These are phyloP conservation scores for Persicaria tinctoria DNA, from an alignment of 148 eudicot species.

Conservation along the genomic window DNA sequence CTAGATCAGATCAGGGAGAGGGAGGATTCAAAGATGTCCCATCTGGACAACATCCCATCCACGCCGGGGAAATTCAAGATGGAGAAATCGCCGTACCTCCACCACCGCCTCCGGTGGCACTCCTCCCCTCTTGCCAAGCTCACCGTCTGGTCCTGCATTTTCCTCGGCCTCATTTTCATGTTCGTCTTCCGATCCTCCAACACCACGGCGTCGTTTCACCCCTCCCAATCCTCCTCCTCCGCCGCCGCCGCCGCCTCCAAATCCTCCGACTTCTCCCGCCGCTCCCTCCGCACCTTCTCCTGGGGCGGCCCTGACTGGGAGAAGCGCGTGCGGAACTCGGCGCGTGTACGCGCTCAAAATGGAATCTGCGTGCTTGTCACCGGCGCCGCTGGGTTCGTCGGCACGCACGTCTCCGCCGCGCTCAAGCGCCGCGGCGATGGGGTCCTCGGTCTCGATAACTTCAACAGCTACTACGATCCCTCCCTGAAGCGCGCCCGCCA, in stretches of 20 bases:
- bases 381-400: slow-evolving; percentile 21
- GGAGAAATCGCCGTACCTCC: slow-evolving; percentile 48
- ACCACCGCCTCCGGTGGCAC: slow-evolving; percentile 40
- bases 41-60: slow-evolving; percentile 48
- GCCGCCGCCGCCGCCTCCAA: neutral
- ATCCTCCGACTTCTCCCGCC: slow-evolving; percentile 9
- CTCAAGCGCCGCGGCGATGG: slow-evolving; percentile 20
- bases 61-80: slow-evolving; percentile 67
- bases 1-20: slow-evolving; percentile 11
- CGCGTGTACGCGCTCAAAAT: slow-evolving; percentile 16
- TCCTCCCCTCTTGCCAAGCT: slow-evolving; percentile 48
- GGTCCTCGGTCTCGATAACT: slow-evolving; percentile 17
- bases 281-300: slow-evolving; percentile 15
- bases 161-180: slow-evolving; percentile 31
- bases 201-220: neutral
- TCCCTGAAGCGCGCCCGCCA: slow-evolving; percentile 18
- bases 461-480: slow-evolving; percentile 20
- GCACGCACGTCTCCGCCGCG: slow-evolving; percentile 20
- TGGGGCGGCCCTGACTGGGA: slow-evolving; percentile 20
- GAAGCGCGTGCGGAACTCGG: slow-evolving; percentile 17
- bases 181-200: slow-evolving; percentile 25
- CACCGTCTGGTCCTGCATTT: slow-evolving; percentile 50
- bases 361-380: slow-evolving; percentile 19
- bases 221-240: slow-evolving; percentile 2
- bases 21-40: slow-evolving; percentile 29